phyloP scores from a whole-genome alignment of 176 grass and related monocot genomes.

The Zizania latifolia region DNA sequence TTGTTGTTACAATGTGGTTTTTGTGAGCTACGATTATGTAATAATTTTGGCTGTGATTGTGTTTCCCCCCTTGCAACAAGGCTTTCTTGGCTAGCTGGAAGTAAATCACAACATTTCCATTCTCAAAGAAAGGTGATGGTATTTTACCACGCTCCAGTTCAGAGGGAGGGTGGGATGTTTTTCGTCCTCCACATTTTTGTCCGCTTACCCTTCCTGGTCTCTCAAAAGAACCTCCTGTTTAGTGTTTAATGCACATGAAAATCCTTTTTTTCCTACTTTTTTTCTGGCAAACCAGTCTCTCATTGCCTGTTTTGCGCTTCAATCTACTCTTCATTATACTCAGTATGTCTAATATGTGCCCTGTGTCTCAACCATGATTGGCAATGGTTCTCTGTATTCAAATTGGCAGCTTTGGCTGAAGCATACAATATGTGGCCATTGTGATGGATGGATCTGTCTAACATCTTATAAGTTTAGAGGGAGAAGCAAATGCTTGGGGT shows the following conservation, averaged over 20 bases:
- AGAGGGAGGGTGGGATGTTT: neutral
- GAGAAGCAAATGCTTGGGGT: neutral
- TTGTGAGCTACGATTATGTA: neutral
- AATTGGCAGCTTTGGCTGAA: constrained; percentile 8
- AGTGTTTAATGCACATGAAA: neutral
- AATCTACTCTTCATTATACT: neutral
- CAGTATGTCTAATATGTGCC: neutral
- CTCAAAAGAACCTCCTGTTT: neutral
- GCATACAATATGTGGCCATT: neutral
- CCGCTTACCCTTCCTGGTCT: neutral
- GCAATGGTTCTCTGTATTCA: neutral
- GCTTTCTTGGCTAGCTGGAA: neutral
- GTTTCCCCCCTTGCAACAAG: neutral
- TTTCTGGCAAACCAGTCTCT: constrained; percentile 5
- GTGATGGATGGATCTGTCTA: neutral
- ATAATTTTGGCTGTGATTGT: neutral
- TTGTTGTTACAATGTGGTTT: neutral
- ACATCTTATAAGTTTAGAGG: neutral
- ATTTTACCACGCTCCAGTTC: neutral
- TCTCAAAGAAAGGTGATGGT: neutral
- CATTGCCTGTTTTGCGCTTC: neutral
- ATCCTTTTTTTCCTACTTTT: neutral
- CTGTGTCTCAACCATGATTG: neutral
- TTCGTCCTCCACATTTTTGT: no score
- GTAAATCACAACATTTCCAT: neutral